Evolutionary conservation across 495 filamentous ascomycete genomes (phyloP).

Genomic region (Podospora pseudocomata): DNA sequence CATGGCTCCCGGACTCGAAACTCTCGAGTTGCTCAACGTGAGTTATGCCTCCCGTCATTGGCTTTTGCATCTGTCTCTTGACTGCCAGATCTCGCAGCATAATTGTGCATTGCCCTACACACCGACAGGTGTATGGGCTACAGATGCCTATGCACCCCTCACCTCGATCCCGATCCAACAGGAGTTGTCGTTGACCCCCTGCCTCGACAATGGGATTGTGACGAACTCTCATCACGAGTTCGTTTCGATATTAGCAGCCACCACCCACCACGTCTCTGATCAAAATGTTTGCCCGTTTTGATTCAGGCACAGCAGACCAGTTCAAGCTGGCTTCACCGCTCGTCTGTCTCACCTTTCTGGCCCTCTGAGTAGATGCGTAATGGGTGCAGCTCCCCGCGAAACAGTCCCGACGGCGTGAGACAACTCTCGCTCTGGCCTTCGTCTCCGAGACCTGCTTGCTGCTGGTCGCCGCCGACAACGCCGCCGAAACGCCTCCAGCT

Average conservation of each 20-base stretch:
- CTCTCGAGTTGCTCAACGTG: neutral
- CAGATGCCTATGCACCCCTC: no score
- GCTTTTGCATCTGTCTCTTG: neutral
- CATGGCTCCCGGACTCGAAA: neutral
- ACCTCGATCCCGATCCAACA: neutral
- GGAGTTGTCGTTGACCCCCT: conserved; percentile 6
- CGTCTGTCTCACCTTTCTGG: conserved; percentile 18
- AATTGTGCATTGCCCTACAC: neutral
- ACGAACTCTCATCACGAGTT: neutral
- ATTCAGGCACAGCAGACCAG: conserved; percentile 11
- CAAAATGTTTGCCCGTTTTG: conserved; percentile 8
- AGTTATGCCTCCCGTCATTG: neutral
- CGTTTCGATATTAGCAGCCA: neutral
- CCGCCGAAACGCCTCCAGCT: neutral
- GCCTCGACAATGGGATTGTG: neutral
- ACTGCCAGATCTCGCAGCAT: conserved; percentile 8
- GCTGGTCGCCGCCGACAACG: conserved; percentile 1
- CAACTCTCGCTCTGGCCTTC: neutral
- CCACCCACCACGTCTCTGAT: conserved; percentile 3
- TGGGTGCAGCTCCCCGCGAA: conserved; percentile 4
- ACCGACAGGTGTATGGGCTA: neutral
- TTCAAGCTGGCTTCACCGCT: conserved; percentile 18
- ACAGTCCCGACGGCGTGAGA: conserved; percentile 4
- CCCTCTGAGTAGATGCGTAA: neutral
- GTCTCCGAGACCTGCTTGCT: conserved; percentile 5